Percentiles rank a stretch among this genome's conserved stretches.
These are phyloP conservation scores for Arachnomyces sp. DNA, from an alignment of 2,329 filamentous ascomycete genomes.

Conservation along the genomic window DNA sequence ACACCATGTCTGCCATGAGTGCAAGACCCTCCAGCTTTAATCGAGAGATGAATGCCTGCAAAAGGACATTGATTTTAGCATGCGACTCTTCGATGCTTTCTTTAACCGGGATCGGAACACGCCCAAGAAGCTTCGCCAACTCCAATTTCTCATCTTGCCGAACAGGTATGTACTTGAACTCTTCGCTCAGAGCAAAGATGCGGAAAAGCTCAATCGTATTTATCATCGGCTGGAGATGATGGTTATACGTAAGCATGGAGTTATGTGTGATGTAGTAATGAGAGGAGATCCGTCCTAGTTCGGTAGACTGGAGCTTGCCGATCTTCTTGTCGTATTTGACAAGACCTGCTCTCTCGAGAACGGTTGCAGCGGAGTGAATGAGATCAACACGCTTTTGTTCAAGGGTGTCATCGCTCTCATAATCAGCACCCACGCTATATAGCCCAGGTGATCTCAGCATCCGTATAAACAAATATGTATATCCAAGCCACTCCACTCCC, in stretches of 20 bases:
- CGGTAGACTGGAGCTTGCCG: slow-evolving; percentile 80
- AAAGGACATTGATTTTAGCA: slow-evolving; percentile 93
- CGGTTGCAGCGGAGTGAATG: slow-evolving; percentile 82
- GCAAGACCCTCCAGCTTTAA: slow-evolving; percentile 90
- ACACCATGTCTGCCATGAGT: slow-evolving; percentile 96
- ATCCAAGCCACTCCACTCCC: slow-evolving; percentile 97
- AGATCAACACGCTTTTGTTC: slow-evolving; percentile 98
- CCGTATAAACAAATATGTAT: slow-evolving; percentile 94
- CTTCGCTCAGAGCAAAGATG: slow-evolving; percentile 88
- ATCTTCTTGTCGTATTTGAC: slow-evolving; percentile 94
- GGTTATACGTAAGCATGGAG: slow-evolving; percentile 96
- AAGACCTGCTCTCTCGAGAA: slow-evolving; percentile 79
- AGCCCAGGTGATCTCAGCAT: slow-evolving; percentile 94
- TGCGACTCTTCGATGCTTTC: slow-evolving; percentile 95
- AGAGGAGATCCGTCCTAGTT: slow-evolving; percentile 89
- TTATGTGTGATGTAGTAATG: slow-evolving; percentile 97
- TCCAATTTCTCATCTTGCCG: slow-evolving; percentile 97
- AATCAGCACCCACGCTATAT: slow-evolving; percentile 93
- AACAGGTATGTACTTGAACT: slow-evolving; percentile 98
- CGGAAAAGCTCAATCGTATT: slow-evolving; percentile 94
- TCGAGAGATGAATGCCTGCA: slow-evolving; percentile 93
- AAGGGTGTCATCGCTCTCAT: slow-evolving; percentile 81
- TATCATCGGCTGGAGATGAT: slow-evolving; percentile 86
- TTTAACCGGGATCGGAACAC: slow-evolving; percentile 93
- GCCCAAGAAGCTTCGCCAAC: slow-evolving; percentile 78